phyloP scores from a whole-genome alignment of 345 rosid genomes.

The Populus tremula region DNA sequence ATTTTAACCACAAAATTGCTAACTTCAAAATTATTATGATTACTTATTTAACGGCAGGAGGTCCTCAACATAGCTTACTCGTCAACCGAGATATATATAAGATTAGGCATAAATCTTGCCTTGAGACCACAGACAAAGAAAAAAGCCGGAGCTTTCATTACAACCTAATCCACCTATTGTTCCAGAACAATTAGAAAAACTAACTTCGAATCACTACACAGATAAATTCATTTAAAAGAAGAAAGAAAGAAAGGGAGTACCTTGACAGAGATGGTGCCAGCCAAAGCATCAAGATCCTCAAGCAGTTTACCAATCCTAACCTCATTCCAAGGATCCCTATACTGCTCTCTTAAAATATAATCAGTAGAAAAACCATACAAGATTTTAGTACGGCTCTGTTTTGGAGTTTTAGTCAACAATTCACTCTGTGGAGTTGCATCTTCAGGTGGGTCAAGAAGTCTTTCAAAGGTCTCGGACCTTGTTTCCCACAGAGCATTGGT shows the following conservation, averaged over 20 bases:
- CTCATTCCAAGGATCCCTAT: constrained; percentile 91
- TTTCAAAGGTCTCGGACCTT: constrained; percentile 66
- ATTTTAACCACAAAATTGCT: neutral
- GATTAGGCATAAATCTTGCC: neutral
- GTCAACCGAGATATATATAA: too few relatives aligned
- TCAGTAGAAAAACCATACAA: constrained; percentile 65
- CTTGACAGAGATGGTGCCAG: constrained; percentile 89
- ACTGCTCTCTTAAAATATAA: constrained; percentile 68
- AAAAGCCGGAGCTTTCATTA: neutral
- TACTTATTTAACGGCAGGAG: too few relatives aligned
- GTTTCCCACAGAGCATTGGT: constrained; percentile 82
- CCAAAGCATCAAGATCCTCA: constrained; percentile 90
- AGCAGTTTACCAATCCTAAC: constrained; percentile 81
- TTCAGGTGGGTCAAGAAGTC: constrained; percentile 68
- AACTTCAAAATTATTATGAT: neutral
- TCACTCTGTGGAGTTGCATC: constrained; percentile 85
- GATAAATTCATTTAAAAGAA: neutral
- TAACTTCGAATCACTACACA: constrained; percentile 9
- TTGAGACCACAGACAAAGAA: neutral
- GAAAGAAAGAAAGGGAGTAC: constrained; percentile 20
- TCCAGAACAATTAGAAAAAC: neutral
- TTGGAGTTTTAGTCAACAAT: constrained; percentile 54
- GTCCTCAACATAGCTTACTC: too few relatives aligned
- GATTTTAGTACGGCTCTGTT: constrained; percentile 66
- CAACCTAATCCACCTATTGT: neutral